Conservation (phyloP, 2,329 filamentous ascomycete genomes). For the Lasiodiplodia gonubiensis region DNA sequence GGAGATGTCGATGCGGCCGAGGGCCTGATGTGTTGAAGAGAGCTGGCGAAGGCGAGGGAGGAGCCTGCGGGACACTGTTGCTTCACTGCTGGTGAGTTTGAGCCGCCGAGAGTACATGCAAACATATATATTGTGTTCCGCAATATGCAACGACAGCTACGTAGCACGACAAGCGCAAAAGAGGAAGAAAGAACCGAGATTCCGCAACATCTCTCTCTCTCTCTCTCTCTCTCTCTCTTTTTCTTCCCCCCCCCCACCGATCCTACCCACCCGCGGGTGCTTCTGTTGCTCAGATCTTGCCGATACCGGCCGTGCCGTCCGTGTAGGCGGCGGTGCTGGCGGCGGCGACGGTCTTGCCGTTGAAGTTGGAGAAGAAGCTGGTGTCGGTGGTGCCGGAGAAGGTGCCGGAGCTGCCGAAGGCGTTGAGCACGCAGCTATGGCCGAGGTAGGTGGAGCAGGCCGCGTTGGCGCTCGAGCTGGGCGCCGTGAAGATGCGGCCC, state of each 20-base stretch:
- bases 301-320: constrained; percentile 43
- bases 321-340: constrained; percentile 48
- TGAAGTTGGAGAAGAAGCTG: constrained; percentile 58
- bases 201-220: no score
- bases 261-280: not conserved
- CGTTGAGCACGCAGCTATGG: constrained; percentile 58
- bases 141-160: not conserved
- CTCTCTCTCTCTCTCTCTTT: no score
- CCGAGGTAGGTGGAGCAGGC: constrained; percentile 55
- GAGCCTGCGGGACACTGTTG: not conserved
- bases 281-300: constrained; percentile 6
- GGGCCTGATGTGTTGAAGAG: not conserved
- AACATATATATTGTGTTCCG: not conserved
- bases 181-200: not conserved
- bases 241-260: no score
- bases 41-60: not conserved
- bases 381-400: constrained; percentile 47
- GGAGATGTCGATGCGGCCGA: not conserved
- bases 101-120: not conserved
- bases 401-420: constrained; percentile 38
- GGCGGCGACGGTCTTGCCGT: constrained; percentile 59
- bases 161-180: not conserved
- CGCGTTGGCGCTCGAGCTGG: constrained; percentile 43
- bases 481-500: constrained; percentile 48
- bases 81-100: not conserved